Conservation (phyloP, 352 stramenopile genomes). For the Phytophthora ramorum region DNA sequence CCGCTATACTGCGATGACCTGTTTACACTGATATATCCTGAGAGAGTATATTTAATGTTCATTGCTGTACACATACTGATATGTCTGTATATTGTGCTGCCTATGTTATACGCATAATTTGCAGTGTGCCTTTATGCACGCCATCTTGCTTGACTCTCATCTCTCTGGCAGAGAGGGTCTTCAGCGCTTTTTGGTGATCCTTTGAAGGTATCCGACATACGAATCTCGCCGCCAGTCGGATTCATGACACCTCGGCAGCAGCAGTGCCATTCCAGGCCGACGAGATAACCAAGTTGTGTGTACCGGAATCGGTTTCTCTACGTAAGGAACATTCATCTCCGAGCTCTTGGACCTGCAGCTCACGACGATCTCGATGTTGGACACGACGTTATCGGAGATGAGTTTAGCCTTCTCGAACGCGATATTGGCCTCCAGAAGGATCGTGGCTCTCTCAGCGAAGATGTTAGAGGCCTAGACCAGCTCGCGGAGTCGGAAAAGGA, state of each 20-base stretch:
- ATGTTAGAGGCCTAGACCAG: too few relatives aligned
- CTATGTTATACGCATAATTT: not conserved
- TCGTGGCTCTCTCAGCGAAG: too few relatives aligned
- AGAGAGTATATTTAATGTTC: not conserved
- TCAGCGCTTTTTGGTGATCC: not conserved
- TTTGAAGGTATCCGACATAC: not conserved
- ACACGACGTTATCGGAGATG: conserved; percentile 96
- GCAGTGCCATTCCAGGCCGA: conserved; percentile 36
- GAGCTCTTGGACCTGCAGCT: conserved; percentile 94
- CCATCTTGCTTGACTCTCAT: not conserved
- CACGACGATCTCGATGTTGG: conserved; percentile 95
- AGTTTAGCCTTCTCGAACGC: conserved; percentile 97
- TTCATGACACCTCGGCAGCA: too few relatives aligned
- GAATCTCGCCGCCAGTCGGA: too few relatives aligned
- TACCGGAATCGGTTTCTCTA: conserved; percentile 96
- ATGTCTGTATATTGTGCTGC: not conserved
- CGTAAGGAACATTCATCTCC: too few relatives aligned
- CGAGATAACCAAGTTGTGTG: conserved; percentile 92
- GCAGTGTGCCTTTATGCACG: not conserved
- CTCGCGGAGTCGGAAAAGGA: too few relatives aligned
- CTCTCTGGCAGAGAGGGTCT: not conserved
- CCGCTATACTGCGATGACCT: not conserved
- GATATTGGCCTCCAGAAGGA: conserved; percentile 44
- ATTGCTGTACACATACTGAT: not conserved
- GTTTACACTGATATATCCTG: not conserved